These are phyloP conservation scores for Annona cherimola DNA, from an alignment of 164 flowering plant genomes.

Conservation along the genomic window DNA sequence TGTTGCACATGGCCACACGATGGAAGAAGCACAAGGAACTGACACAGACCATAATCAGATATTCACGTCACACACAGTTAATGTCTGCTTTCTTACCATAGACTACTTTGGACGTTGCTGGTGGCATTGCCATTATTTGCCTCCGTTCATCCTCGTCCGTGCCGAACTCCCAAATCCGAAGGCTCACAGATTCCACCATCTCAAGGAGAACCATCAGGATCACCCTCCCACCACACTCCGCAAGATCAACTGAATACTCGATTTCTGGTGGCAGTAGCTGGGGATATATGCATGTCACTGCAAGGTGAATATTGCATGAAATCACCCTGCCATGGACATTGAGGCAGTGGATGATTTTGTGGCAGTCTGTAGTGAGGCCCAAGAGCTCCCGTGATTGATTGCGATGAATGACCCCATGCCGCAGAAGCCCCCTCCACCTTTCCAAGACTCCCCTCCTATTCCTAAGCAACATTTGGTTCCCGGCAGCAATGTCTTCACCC, in stretches of 20 bases:
- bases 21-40: conserved; percentile 28
- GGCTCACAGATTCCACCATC: conserved; percentile 48
- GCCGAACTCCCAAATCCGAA: conserved; percentile 50
- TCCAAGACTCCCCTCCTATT: background rate
- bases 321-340: conserved; percentile 49
- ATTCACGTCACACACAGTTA: conserved; percentile 47
- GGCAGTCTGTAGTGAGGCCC: conserved; percentile 26
- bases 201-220: conserved; percentile 46
- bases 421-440: background rate
- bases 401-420: conserved; percentile 26
- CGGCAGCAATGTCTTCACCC: background rate
- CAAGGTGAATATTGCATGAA: conserved; percentile 32
- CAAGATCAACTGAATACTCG: conserved; percentile 59
- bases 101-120: conserved; percentile 48
- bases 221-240: conserved; percentile 46
- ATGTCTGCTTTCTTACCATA: conserved; percentile 62
- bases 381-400: conserved; percentile 60
- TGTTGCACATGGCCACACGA: conserved; percentile 35
- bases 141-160: conserved; percentile 30
- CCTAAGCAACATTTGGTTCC: background rate
- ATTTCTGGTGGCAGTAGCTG: conserved; percentile 40
- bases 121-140: conserved; percentile 56
- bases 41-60: conserved; percentile 42
- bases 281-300: conserved; percentile 41
- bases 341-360: conserved; percentile 42